A percentile compares a stretch with the other conserved stretches of the same genome.
Evolutionary conservation across 352 stramenopile species (phyloP).

Genomic region (Phytophthora melonis): DNA sequence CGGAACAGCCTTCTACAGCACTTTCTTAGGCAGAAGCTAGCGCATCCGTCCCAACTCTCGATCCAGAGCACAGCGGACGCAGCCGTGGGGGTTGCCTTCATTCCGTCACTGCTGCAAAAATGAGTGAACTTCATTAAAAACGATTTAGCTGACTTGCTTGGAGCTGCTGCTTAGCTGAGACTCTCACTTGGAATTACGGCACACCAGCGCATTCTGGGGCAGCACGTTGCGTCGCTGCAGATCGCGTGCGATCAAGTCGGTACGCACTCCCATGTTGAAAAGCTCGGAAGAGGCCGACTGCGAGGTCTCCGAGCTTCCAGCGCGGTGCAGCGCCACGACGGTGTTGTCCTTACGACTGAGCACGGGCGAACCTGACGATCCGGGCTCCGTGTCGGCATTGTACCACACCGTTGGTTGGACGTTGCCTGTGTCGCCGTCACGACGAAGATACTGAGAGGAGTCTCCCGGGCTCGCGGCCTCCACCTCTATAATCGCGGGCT

Average conservation of each 20-base stretch:
- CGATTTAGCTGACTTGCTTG: background rate
- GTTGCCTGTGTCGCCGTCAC: conserved; percentile 12
- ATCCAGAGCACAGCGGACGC: conserved; percentile 52
- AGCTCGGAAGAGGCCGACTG: conserved; percentile 42
- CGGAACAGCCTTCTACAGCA: conserved; percentile 64
- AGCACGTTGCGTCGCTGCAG: conserved; percentile 37
- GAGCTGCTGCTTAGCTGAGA: background rate
- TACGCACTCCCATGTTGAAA: conserved; percentile 41
- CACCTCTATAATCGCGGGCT: conserved; percentile 50
- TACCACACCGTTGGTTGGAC: conserved; percentile 63
- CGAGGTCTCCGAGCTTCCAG: conserved; percentile 48
- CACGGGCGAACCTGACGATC: conserved; percentile 73
- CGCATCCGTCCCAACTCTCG: conserved; percentile 28
- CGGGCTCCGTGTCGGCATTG: conserved; percentile 72
- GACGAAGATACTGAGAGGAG: conserved; percentile 10
- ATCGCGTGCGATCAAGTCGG: conserved; percentile 43
- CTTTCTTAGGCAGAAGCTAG: conserved; percentile 49
- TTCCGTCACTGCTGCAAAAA: conserved; percentile 41
- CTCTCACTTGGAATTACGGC: conserved; percentile 2
- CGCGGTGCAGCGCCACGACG: conserved; percentile 74
- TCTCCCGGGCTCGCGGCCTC: conserved; percentile 3
- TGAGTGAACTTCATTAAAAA: conserved; percentile 4
- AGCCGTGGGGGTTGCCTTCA: conserved; percentile 59
- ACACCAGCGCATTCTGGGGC: conserved; percentile 30
- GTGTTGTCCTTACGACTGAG: conserved; percentile 68